Percentiles rank a stretch among this genome's conserved stretches.
phyloP scores from a whole-genome alignment of 2,329 filamentous ascomycete genomes.

The Blastomyces gilchristii region DNA sequence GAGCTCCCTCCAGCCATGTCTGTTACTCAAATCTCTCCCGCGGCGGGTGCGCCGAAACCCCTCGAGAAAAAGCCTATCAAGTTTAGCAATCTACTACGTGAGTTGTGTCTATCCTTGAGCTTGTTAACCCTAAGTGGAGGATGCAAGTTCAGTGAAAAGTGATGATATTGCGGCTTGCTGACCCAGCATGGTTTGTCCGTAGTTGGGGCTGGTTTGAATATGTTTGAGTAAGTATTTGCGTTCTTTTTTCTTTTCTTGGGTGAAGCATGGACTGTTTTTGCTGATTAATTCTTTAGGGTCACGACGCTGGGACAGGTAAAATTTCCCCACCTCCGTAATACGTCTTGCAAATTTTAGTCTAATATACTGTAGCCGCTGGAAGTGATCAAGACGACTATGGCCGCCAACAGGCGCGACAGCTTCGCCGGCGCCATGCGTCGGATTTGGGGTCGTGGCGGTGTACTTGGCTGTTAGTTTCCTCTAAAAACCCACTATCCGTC shows the following conservation, averaged over 20 bases:
- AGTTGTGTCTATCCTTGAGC: slow-evolving; percentile 23
- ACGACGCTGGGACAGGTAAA: slow-evolving; percentile 56
- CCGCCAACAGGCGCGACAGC: slow-evolving; percentile 83
- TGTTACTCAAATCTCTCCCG: slow-evolving; percentile 16
- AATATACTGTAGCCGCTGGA: slow-evolving; percentile 61
- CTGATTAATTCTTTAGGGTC: slow-evolving; percentile 38
- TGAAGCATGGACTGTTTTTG: background rate
- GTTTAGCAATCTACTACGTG: slow-evolving; percentile 91
- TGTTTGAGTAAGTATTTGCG: slow-evolving; percentile 63
- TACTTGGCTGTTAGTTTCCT: slow-evolving; percentile 71
- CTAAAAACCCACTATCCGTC: background rate
- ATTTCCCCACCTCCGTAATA: background rate
- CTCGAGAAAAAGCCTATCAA: slow-evolving; percentile 99
- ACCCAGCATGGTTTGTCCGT: slow-evolving; percentile 13
- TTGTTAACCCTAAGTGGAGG: background rate
- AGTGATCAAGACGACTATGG: slow-evolving; percentile 99
- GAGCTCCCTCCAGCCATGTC: slow-evolving; percentile 20
- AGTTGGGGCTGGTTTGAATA: slow-evolving; percentile 84
- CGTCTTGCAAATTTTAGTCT: slow-evolving; percentile 7
- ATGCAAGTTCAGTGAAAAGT: background rate
- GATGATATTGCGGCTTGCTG: slow-evolving; percentile 17
- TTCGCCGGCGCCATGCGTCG: slow-evolving; percentile 71
- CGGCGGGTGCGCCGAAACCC: slow-evolving; percentile 36
- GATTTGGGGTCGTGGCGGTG: slow-evolving; percentile 89
- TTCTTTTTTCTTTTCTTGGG: background rate